Percentiles rank a stretch among this genome's conserved stretches.
phyloP scores from a whole-genome alignment of 495 filamentous ascomycete genomes.

The Platismatia glauca region DNA sequence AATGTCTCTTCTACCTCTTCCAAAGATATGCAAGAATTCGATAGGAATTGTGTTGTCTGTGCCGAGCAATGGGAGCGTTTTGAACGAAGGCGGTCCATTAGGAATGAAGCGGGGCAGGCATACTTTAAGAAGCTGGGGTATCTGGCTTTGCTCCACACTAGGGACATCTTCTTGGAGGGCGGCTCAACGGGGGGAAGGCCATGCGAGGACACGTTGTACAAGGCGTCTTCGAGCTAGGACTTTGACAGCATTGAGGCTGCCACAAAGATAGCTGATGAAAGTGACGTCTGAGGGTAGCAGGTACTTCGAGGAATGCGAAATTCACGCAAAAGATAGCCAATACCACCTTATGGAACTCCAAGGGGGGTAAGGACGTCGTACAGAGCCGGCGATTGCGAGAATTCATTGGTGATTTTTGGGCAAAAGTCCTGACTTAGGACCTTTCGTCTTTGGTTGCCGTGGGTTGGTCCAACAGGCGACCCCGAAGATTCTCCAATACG shows the following conservation, averaged over 20 bases:
- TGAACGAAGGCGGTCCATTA: not conserved
- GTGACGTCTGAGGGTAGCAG: not conserved
- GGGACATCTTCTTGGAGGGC: not conserved
- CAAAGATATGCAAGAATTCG: not conserved
- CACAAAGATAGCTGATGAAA: not conserved
- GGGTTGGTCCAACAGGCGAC: not conserved
- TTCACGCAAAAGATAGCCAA: not conserved
- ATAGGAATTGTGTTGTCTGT: not conserved
- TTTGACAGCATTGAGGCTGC: not conserved
- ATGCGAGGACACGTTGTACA: not conserved
- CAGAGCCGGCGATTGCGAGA: not conserved
- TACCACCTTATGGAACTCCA: not conserved
- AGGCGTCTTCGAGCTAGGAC: not conserved
- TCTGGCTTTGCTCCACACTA: not conserved
- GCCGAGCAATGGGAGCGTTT: not conserved
- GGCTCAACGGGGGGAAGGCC: not conserved
- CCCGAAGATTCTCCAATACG: not conserved
- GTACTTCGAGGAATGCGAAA: not conserved
- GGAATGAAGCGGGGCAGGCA: not conserved
- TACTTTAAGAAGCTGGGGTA: not conserved
- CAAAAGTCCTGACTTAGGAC: not conserved
- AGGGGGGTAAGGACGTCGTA: too few species aligned
- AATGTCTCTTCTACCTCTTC: not conserved
- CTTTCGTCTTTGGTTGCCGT: not conserved
- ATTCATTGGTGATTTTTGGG: not conserved